Conservation (phyloP, 2,329 filamentous ascomycete species). For the Colletotrichum horii region DNA sequence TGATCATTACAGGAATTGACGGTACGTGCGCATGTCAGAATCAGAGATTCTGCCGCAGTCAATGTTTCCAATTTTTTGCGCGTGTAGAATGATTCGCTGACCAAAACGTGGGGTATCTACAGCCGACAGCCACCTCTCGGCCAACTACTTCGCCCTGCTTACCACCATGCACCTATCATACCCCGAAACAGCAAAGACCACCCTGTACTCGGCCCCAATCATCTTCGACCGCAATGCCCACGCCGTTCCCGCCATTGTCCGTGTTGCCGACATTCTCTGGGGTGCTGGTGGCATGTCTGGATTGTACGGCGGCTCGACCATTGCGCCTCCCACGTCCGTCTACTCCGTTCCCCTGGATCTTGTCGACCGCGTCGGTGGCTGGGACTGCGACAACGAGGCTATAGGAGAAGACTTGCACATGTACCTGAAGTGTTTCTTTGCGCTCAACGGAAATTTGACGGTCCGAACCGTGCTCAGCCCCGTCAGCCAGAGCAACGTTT, state of each 20-base stretch:
- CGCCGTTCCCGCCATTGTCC: constrained; percentile 69
- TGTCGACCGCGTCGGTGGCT: constrained; percentile 72
- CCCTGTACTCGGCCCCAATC: constrained; percentile 72
- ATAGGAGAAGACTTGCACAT: constrained; percentile 81
- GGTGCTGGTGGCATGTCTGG: constrained; percentile 73
- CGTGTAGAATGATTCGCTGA: constrained; percentile 31
- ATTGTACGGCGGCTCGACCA: constrained; percentile 65
- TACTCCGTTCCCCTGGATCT: constrained; percentile 73
- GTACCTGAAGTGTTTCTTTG: constrained; percentile 81
- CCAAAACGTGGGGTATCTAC: constrained; percentile 26
- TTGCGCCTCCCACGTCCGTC: constrained; percentile 75
- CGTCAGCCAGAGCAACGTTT: constrained; percentile 76
- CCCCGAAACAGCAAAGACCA: constrained; percentile 64
- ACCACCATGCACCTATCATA: constrained; percentile 66
- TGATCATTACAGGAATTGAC: constrained; percentile 75
- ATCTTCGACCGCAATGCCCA: constrained; percentile 78
- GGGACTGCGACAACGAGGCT: constrained; percentile 73
- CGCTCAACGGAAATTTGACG: constrained; percentile 71
- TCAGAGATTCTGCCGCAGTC: constrained; percentile 17
- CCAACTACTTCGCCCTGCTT: constrained; percentile 70
- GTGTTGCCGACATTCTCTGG: constrained; percentile 76
- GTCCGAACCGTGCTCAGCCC: constrained; percentile 69
- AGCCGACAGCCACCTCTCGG: constrained; percentile 75
- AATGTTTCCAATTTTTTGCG: constrained; percentile 21
- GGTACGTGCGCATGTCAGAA: constrained; percentile 52